These are phyloP conservation scores for Polyplosphaeria fusca DNA, from an alignment of 495 filamentous ascomycete genomes.

Conservation along the genomic window DNA sequence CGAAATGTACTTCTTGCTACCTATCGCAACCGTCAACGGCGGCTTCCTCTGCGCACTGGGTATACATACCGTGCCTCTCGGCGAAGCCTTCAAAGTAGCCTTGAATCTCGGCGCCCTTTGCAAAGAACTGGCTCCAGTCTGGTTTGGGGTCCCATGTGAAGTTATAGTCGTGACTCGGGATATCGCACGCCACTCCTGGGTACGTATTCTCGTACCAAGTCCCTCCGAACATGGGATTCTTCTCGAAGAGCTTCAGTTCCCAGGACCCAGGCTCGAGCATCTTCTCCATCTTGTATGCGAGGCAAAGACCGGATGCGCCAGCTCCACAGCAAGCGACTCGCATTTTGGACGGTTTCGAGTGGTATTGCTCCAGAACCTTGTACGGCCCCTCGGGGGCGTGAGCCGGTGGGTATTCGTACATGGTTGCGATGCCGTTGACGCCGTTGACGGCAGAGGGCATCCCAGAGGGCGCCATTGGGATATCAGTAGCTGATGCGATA, in stretches of 20 bases:
- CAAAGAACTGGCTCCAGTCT: constrained; percentile 41
- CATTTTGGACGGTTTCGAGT: constrained; percentile 34
- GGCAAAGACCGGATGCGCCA: constrained; percentile 36
- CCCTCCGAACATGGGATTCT: constrained; percentile 34
- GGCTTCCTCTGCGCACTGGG: neutral
- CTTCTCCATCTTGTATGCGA: constrained; percentile 41
- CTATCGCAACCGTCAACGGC: constrained; percentile 5
- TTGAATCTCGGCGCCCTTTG: constrained; percentile 39
- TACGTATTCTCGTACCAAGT: constrained; percentile 39
- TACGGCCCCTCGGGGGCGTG: constrained; percentile 34
- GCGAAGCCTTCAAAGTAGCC: constrained; percentile 39
- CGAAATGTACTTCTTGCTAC: constrained; percentile 36
- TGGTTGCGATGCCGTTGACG: constrained; percentile 31
- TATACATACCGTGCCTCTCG: constrained; percentile 29
- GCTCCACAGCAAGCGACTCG: constrained; percentile 37
- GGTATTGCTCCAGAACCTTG: constrained; percentile 36
- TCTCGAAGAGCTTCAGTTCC: constrained; percentile 35
- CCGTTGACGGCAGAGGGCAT: constrained; percentile 35
- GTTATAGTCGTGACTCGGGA: constrained; percentile 39
- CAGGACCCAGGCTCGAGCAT: constrained; percentile 35
- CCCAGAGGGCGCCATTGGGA: constrained; percentile 30
- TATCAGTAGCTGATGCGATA: neutral
- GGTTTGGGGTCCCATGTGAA: constrained; percentile 41
- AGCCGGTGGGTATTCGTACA: constrained; percentile 34
- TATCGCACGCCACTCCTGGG: constrained; percentile 40